These are phyloP conservation scores for Zygosaccharomyces bailii DNA, from an alignment of 805 yeast species.

Conservation along the genomic window DNA sequence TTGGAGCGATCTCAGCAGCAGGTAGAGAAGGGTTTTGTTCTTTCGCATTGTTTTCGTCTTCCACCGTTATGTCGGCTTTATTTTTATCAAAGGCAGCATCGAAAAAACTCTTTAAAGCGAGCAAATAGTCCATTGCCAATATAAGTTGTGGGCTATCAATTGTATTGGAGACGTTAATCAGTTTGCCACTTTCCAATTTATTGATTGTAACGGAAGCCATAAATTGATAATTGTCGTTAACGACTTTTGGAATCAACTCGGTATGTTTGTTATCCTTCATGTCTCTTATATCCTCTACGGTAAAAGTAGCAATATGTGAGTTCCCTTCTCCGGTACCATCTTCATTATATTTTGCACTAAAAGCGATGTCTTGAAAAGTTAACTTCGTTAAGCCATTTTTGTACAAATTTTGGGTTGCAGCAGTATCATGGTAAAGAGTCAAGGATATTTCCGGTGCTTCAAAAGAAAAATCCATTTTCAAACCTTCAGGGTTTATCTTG, in stretches of 20 bases:
- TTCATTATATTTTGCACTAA: slow-evolving; percentile 48
- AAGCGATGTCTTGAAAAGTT: slow-evolving; percentile 55
- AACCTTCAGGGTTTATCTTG: slow-evolving; percentile 6
- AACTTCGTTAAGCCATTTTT: slow-evolving; percentile 50
- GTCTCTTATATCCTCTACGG: slow-evolving; percentile 69
- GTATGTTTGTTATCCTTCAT: slow-evolving; percentile 65
- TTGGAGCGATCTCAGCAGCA: slow-evolving; percentile 3
- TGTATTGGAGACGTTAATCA: slow-evolving; percentile 52
- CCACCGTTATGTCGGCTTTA: slow-evolving; percentile 3
- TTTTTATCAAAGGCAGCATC: slow-evolving; percentile 43
- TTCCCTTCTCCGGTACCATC: slow-evolving; percentile 58
- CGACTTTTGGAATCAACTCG: slow-evolving; percentile 71
- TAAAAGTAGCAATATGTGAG: slow-evolving; percentile 65
- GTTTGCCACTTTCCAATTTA: slow-evolving; percentile 39
- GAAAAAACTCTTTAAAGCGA: slow-evolving; percentile 66
- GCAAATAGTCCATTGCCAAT: slow-evolving; percentile 79
- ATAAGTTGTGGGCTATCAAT: slow-evolving; percentile 79
- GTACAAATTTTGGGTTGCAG: slow-evolving; percentile 34
- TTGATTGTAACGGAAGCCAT: slow-evolving; percentile 49
- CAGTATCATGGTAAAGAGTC: slow-evolving; percentile 55
- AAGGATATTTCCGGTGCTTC: slow-evolving; percentile 61
- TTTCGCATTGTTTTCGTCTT: neutral
- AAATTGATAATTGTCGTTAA: slow-evolving; percentile 67
- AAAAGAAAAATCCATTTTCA: slow-evolving; percentile 44
- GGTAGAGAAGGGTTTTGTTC: neutral